These are phyloP conservation scores for Podospora pseudoanserina DNA, from an alignment of 495 filamentous ascomycete species.

Conservation along the genomic window DNA sequence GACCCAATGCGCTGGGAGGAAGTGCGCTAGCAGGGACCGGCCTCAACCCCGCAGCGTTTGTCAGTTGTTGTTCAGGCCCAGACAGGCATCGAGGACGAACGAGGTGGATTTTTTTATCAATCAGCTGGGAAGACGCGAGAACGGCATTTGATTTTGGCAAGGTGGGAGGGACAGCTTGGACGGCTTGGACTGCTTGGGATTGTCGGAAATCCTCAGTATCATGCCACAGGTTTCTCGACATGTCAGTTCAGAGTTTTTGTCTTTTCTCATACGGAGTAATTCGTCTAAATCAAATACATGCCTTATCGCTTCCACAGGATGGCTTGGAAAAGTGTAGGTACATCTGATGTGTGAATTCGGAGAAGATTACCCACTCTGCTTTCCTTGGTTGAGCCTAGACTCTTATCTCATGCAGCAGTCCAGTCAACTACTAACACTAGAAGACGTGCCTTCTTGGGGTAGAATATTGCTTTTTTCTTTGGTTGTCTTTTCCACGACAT, in stretches of 20 bases:
- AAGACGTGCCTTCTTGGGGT: background rate
- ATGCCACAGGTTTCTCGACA: background rate
- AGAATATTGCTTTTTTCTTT: background rate
- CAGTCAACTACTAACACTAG: background rate
- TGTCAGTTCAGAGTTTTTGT: too few relatives aligned
- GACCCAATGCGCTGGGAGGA: background rate
- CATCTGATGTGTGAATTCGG: background rate
- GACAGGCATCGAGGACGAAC: background rate
- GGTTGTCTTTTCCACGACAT: background rate
- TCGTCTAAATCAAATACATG: too few relatives aligned
- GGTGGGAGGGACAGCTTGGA: too few relatives aligned
- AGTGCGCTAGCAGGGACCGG: background rate
- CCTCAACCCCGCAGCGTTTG: background rate
- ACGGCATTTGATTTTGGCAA: background rate
- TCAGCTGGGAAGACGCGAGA: background rate
- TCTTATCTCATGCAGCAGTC: background rate
- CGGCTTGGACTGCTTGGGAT: background rate
- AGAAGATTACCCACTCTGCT: background rate
- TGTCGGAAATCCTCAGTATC: background rate
- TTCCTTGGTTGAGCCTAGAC: background rate
- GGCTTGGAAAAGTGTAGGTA: background rate
- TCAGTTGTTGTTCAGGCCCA: background rate
- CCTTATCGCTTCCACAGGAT: background rate
- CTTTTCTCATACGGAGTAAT: too few relatives aligned
- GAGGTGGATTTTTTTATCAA: background rate